Conservation (phyloP, 2,329 filamentous ascomycete species). For the Neurospora crassa region DNA sequence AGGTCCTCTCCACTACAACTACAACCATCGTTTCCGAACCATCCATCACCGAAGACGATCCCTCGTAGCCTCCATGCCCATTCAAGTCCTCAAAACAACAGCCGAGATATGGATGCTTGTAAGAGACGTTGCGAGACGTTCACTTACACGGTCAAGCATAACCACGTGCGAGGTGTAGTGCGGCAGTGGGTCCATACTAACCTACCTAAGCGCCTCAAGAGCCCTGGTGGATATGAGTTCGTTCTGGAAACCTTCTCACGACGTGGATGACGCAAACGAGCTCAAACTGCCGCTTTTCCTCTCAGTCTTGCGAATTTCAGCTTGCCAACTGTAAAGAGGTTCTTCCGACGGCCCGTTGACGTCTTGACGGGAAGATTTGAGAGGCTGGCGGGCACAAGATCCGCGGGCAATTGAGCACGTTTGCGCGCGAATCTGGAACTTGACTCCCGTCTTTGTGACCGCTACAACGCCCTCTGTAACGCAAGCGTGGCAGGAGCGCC, state of each 20-base stretch:
- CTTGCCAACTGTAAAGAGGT: conserved; percentile 2
- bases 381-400: background rate
- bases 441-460: background rate
- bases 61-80: background rate
- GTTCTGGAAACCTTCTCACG: background rate
- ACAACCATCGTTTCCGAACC: background rate
- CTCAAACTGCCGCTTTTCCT: conserved; percentile 15
- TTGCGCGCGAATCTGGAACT: conserved; percentile 14
- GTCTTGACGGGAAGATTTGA: background rate
- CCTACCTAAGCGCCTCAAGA: background rate
- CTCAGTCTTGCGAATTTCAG: conserved; percentile 6
- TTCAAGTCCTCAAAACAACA: background rate
- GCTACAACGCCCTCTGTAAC: background rate
- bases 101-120: background rate
- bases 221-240: background rate
- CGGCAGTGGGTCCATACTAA: background rate
- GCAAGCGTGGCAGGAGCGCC: background rate
- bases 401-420: conserved; percentile 16
- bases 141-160: background rate
- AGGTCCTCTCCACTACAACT: background rate
- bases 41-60: background rate
- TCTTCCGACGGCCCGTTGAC: background rate
- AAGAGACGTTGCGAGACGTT: background rate
- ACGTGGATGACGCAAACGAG: background rate
- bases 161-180: background rate